Conservation (phyloP, 2,329 filamentous ascomycete genomes). For the Diaporthe australafricana region DNA sequence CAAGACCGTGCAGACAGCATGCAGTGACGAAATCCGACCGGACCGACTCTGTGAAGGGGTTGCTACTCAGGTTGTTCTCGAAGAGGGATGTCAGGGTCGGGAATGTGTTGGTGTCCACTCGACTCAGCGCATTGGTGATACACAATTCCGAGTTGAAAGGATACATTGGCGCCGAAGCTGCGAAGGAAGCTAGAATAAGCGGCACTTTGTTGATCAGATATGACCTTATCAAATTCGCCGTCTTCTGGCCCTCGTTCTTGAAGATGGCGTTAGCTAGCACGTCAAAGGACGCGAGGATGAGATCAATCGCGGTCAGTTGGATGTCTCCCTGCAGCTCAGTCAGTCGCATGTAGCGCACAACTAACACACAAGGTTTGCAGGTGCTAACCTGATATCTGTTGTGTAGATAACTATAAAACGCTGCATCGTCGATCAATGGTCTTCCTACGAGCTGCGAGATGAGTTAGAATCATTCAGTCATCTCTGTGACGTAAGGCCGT, state of each 20-base stretch:
- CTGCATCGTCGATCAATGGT: conserved; percentile 84
- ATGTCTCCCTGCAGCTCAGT: conserved; percentile 72
- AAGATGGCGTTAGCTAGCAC: conserved; percentile 89
- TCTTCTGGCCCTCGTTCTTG: conserved; percentile 64
- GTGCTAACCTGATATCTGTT: conserved; percentile 82
- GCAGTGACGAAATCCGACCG: conserved; percentile 86
- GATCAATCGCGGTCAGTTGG: conserved; percentile 80
- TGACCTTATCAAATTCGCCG: conserved; percentile 82
- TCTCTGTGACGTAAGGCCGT: conserved; percentile 44
- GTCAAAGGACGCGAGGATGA: conserved; percentile 91
- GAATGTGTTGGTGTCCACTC: conserved; percentile 84
- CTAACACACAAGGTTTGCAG: not conserved
- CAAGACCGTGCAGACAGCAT: conserved; percentile 88
- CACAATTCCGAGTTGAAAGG: conserved; percentile 80
- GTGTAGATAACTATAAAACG: conserved; percentile 82
- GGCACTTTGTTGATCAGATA: conserved; percentile 82
- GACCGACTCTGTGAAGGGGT: conserved; percentile 68
- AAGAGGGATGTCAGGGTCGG: conserved; percentile 70
- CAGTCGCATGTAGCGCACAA: conserved; percentile 39
- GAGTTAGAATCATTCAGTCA: not conserved
- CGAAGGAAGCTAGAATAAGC: conserved; percentile 63
- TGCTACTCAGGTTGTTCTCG: conserved; percentile 66
- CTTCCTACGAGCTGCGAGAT: conserved; percentile 76
- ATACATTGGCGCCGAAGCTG: conserved; percentile 69
- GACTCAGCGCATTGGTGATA: conserved; percentile 77